These are phyloP conservation scores for Dryas octopetala DNA, from an alignment of 306 rosid genomes.

Conservation along the genomic window DNA sequence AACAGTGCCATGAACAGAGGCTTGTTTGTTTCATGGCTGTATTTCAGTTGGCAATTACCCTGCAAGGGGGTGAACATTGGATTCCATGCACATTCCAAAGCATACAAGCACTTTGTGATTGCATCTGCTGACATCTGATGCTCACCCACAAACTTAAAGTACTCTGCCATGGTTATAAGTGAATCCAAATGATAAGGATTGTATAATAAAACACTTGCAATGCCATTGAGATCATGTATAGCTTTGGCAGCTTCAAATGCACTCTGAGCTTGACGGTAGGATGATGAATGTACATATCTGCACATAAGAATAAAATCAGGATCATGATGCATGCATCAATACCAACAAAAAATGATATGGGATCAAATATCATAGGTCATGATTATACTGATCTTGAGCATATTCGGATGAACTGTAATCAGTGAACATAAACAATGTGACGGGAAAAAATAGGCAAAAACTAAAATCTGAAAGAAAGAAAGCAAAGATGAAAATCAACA, in stretches of 20 bases:
- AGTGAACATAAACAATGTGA: background rate
- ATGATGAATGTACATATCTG: slow-evolving; percentile 68
- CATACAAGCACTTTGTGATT: slow-evolving; percentile 76
- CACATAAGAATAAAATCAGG: slow-evolving; percentile 30
- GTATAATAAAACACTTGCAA: slow-evolving; percentile 57
- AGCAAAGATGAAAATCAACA: background rate
- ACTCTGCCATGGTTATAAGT: slow-evolving; percentile 86
- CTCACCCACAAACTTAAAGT: slow-evolving; percentile 84
- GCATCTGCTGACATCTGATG: slow-evolving; percentile 90
- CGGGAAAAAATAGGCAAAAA: background rate
- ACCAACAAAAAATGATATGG: background rate
- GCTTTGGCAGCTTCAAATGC: slow-evolving; percentile 87
- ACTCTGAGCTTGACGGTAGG: slow-evolving; percentile 71
- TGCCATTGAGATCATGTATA: slow-evolving; percentile 70
- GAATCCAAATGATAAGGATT: slow-evolving; percentile 87
- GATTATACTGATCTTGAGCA: background rate
- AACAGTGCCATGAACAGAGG: slow-evolving; percentile 72
- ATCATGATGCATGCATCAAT: slow-evolving; percentile 3
- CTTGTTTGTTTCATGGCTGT: slow-evolving; percentile 69
- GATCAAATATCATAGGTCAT: slow-evolving; percentile 6
- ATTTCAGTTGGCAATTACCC: slow-evolving; percentile 88
- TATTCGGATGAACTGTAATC: background rate
- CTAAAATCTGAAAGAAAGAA: background rate
- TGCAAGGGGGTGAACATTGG: slow-evolving; percentile 80
- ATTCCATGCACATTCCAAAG: slow-evolving; percentile 93